Evolutionary conservation across 352 stramenopile species (phyloP), one percentile per base, ranked within the genome.

Genomic region (Globisporangium heterothallicum): DNA sequence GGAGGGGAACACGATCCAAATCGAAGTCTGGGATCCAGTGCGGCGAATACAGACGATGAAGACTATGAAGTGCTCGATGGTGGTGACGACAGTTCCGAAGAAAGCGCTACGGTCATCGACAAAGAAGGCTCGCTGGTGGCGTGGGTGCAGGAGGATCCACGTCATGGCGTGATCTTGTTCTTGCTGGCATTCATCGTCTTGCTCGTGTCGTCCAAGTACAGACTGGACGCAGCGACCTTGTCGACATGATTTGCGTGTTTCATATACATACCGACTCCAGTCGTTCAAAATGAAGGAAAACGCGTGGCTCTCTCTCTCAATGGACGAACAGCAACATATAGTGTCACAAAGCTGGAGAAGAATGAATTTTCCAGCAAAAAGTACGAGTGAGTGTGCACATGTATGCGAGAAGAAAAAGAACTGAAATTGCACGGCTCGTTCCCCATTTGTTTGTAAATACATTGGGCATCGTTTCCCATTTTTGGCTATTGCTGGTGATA

Each of bases 41-140:
- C 45, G 21, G 45, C 34, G 3, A 36, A 36, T 19, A 55, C 58
- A 18, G 36, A 40, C 6, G 50, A 58, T 19, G 63, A 63, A 6
- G 61, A 68, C 4, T 58, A 50, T 4, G 59, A 63, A 10, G 56
- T 47, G 14, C 34, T 59, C 18, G 27, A 55, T 12, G 50, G 61
- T 18, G 59, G 54, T 25, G 63, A 71, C 42, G 55, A 62, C 18
- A 61, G 47, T 5, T 50, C 56, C 14, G 56, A 56, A 9, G 71
- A 63, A 12, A 51, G 64, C 12, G 24, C 58, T 6, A 48, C 63
- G 9, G 26, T 65, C 2, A 41, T 70, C 13, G 66, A 83, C 44
- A 89, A 88, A 59, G 71, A 81, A 18, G 81, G 72, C 7, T 92
- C 81, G 7, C 52, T 92, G 22, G 48, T 89, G 14, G 67, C 68